Evolutionary conservation across 148 eudicot genomes (phyloP).

Genomic region (Hydrangea macrophylla): DNA sequence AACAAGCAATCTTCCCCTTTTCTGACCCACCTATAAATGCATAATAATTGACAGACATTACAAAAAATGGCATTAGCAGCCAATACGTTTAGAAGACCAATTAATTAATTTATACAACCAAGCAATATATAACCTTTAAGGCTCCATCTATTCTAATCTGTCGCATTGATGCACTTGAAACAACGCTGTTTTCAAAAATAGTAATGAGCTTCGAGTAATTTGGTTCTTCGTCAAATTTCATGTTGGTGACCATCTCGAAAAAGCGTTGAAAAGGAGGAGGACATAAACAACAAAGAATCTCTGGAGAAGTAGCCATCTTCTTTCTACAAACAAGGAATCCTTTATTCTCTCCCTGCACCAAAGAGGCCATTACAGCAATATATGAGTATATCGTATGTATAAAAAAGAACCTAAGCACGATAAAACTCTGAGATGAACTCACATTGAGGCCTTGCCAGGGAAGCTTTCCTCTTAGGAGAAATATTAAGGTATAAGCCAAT

Average conservation of each 20-base stretch:
- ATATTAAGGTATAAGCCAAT: constrained; percentile 46
- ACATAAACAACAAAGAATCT: constrained; percentile 38
- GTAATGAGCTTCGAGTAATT: constrained; percentile 43
- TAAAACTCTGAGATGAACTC: constrained; percentile 16
- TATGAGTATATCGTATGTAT: not conserved
- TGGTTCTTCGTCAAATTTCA: constrained; percentile 58
- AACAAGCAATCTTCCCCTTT: constrained; percentile 36
- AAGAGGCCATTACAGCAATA: constrained; percentile 1
- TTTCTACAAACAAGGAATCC: constrained; percentile 51
- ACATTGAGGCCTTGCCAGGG: constrained; percentile 54
- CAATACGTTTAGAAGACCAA: not conserved
- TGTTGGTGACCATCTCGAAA: constrained; percentile 38
- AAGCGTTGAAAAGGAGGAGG: constrained; percentile 44
- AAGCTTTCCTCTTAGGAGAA: constrained; percentile 46
- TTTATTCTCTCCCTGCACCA: constrained; percentile 51
- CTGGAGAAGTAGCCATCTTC: constrained; percentile 50
- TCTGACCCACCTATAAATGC: constrained; percentile 51
- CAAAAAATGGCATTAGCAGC: not conserved
- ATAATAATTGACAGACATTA: constrained; percentile 6
- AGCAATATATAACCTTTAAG: constrained; percentile 33
- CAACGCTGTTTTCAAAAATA: constrained; percentile 38
- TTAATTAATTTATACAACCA: not conserved
- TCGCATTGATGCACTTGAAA: constrained; percentile 30
- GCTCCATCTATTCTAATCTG: constrained; percentile 50
- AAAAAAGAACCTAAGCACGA: not conserved